Evolutionary conservation across 2,329 filamentous ascomycete species (phyloP).

Genomic region (Colletotrichum sp.): DNA sequence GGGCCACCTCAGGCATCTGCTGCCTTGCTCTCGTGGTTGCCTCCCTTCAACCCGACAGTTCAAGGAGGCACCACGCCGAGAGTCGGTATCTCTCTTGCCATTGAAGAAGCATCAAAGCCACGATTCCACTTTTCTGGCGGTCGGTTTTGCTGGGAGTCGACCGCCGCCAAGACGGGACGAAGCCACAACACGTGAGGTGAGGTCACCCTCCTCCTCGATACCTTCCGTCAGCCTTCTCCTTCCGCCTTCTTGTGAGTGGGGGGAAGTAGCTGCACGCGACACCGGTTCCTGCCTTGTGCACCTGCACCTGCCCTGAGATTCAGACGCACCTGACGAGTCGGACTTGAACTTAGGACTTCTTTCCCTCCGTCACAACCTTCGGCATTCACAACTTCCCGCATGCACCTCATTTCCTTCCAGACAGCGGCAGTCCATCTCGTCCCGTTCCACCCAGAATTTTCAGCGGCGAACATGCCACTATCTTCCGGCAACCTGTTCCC

Average conservation of each 20-base stretch:
- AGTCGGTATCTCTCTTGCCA: too few species aligned
- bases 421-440: background rate
- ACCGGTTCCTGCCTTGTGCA: too few species aligned
- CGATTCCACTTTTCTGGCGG: background rate
- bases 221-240: background rate
- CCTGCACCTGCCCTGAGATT: too few species aligned
- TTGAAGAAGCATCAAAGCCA: background rate
- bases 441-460: background rate
- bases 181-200: background rate
- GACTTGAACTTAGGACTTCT: too few species aligned
- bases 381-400: background rate
- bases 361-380: background rate
- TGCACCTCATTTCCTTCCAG: background rate
- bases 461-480: background rate
- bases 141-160: background rate
- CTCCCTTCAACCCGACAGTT: too few species aligned
- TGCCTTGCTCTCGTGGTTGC: too few species aligned
- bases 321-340: too few species aligned
- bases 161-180: background rate
- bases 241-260: background rate
- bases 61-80: too few species aligned
- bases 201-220: background rate
- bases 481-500: background rate
- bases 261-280: too few species aligned
- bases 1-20: too few species aligned